Base-by-base conservation (phyloP, 179 eudicot species). In the Kewa caespitosa region DNA sequence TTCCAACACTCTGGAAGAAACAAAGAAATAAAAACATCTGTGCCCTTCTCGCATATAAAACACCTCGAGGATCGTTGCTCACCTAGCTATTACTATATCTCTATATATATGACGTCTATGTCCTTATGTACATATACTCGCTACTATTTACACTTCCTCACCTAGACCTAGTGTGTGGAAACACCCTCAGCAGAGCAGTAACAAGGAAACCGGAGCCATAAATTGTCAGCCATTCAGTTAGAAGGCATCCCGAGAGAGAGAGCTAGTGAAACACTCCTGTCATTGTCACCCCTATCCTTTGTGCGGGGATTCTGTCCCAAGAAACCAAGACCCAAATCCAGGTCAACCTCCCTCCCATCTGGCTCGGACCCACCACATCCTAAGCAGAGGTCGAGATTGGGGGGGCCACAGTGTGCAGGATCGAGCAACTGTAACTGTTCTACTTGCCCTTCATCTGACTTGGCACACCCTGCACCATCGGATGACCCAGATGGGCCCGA, bases 161-260 rank as follows among this genome's bases (percentile, higher is more conserved):
- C 36, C 70, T 46, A 41, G 31, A 34, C 41, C 82, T 55, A 76
- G 69, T 69, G 63, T 63, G 38, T 18, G 43, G 55, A 14, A n/a
- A 68, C 4, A 32, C 43, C 23, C 48, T 38, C 23, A 30, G 62
- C 64, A 75, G 65, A 38, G 55, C 72, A 54, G 43, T 61, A 67
- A 67, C 23, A 41, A 69, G 38, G 50, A 70, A 70, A 30, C 31
- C 23, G 63, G 64, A n/a, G n/a, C 20, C 74, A 10, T 32, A 34
- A 4, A 30, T n/a, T 28, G 61, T 69, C 55, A 39, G 36, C 75
- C 70, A 72, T 63, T 76, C 8, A 76, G 70, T 50, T 75, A n/a
- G n/a, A 73, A 9, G 85, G 80, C 79, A 74, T 25, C 2, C 81
- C 72, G 17, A 85, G 88, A 15, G 85, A 78, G 38, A 85, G 88